Percentiles rank a stretch among this genome's conserved stretches.
Evolutionary conservation across 345 rosid genomes (phyloP).

Genomic region (Eucalyptus erythrocorys): DNA sequence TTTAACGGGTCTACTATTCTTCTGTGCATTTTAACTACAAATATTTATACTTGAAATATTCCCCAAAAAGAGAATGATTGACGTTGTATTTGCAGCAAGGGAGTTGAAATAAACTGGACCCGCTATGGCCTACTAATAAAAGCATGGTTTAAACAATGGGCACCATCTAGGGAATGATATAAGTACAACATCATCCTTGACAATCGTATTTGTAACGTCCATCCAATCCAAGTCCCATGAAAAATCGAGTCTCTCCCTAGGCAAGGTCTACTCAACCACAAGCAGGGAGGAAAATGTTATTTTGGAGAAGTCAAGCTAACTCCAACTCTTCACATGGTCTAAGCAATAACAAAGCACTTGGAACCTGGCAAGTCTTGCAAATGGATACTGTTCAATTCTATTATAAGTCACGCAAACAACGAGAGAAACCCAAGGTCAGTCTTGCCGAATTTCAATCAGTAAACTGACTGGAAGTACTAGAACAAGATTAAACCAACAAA

Average conservation of each 20-base stretch:
- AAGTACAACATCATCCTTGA: background rate
- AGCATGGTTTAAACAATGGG: background rate
- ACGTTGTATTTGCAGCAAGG: background rate
- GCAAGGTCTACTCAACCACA: background rate
- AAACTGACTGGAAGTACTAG: background rate
- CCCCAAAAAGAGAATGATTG: background rate
- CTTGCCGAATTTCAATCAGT: background rate
- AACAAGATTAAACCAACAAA: background rate
- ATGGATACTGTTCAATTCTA: background rate
- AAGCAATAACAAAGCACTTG: background rate
- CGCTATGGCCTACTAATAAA: no score
- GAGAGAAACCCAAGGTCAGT: background rate
- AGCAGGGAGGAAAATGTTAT: background rate
- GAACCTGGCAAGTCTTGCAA: background rate
- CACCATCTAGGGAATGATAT: background rate
- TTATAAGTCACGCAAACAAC: background rate
- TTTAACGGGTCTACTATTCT: background rate
- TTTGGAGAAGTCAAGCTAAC: background rate
- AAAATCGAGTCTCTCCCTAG: background rate
- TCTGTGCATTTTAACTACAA: background rate
- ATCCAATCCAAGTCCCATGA: background rate
- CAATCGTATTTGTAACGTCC: background rate
- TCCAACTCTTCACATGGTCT: background rate
- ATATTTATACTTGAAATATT: background rate
- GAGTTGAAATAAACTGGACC: background rate